Percentiles rank a stretch among this genome's conserved stretches.
Evolutionary conservation across 805 yeast genomes (phyloP).

Genomic region (Lipomyces yamanashiensis): DNA sequence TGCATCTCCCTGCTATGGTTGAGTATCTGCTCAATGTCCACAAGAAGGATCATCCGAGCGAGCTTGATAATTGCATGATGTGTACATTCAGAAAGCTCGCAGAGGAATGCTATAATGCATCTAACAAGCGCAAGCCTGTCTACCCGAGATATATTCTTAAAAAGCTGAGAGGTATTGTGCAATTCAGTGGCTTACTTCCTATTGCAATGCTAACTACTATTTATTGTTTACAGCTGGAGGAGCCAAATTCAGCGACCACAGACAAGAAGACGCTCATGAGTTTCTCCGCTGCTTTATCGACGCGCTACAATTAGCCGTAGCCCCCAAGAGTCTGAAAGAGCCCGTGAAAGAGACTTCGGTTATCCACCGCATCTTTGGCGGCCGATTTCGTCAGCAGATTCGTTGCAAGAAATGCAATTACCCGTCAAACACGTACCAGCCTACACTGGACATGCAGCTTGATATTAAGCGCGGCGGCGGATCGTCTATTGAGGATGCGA

Average conservation of each 20-base stretch:
- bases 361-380: slow-evolving; percentile 93
- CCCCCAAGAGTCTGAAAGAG: slow-evolving; percentile 30
- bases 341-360: slow-evolving; percentile 57
- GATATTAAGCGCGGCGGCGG: slow-evolving; percentile 58
- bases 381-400: slow-evolving; percentile 80
- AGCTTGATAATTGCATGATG: slow-evolving; percentile 31
- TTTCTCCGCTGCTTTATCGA: slow-evolving; percentile 56
- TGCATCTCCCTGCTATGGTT: slow-evolving; percentile 89
- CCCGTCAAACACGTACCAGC: slow-evolving; percentile 85
- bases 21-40: slow-evolving; percentile 76
- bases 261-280: slow-evolving; percentile 96
- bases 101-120: slow-evolving; percentile 28
- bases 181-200: slow-evolving; percentile 57
- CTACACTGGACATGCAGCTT: slow-evolving; percentile 87
- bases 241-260: slow-evolving; percentile 28
- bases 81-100: slow-evolving; percentile 33
- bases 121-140: slow-evolving; percentile 27
- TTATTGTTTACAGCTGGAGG: slow-evolving; percentile 17
- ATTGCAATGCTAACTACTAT: not conserved
- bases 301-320: slow-evolving; percentile 37
- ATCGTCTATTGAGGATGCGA: slow-evolving; percentile 66
- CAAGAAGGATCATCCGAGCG: slow-evolving; percentile 53
- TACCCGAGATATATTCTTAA: slow-evolving; percentile 76
- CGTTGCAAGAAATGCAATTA: slow-evolving; percentile 83
- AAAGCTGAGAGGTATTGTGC: slow-evolving; percentile 61